Evolutionary conservation across 805 yeast species (phyloP).

Genomic region (Saturnispora quitensis): DNA sequence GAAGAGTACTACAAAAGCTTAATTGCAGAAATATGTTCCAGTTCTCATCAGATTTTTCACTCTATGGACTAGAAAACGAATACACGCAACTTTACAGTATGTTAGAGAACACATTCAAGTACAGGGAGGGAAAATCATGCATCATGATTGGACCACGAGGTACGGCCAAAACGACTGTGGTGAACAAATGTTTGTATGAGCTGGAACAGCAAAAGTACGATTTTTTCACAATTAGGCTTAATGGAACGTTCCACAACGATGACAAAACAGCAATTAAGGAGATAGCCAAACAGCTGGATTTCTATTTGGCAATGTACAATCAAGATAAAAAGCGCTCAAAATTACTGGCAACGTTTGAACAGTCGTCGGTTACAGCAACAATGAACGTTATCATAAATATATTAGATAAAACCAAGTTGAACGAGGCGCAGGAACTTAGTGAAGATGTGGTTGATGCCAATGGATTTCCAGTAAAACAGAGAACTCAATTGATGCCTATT

Average conservation of each 20-base stretch:
- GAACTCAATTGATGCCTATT: constrained; percentile 40
- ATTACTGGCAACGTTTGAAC: constrained; percentile 30
- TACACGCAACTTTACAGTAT: constrained; percentile 45
- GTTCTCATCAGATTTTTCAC: constrained; percentile 11
- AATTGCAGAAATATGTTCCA: constrained; percentile 14
- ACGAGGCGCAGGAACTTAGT: constrained; percentile 15
- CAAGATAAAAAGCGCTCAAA: constrained; percentile 11
- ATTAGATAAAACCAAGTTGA: constrained; percentile 32
- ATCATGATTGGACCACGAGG: constrained; percentile 74
- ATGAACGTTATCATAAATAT: constrained; percentile 48
- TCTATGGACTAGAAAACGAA: constrained; percentile 32
- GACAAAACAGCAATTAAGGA: constrained; percentile 77
- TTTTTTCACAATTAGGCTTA: constrained; percentile 54
- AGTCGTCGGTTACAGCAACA: constrained; percentile 49
- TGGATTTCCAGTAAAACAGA: constrained; percentile 15
- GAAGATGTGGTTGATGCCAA: constrained; percentile 15
- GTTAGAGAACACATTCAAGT: constrained; percentile 54
- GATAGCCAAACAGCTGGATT: constrained; percentile 76
- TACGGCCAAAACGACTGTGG: constrained; percentile 61
- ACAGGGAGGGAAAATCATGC: constrained; percentile 73
- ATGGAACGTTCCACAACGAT: constrained; percentile 64
- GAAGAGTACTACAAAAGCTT: constrained; percentile 13
- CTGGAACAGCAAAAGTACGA: constrained; percentile 36
- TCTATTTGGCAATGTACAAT: constrained; percentile 16
- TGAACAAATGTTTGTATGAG: constrained; percentile 46